A percentile compares a stretch with the other conserved stretches of the same genome.
Conservation (phyloP, 805 yeast species). For the Zygotorulaspora danielsina region DNA sequence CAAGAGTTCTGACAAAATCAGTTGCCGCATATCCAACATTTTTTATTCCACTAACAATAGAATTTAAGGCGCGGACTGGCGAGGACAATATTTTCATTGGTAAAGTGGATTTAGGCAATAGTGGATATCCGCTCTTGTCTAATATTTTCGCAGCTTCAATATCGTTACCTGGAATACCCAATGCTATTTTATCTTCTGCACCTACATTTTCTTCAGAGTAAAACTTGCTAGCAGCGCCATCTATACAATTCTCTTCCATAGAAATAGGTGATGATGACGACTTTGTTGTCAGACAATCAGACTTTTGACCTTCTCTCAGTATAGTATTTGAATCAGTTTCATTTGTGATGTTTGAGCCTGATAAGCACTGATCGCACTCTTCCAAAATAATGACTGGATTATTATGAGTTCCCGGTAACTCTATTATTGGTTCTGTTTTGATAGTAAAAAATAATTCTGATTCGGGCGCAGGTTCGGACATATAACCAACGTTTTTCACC, state of each 20-base stretch:
- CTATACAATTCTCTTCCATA: too few species aligned
- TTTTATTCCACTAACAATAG: constrained; percentile 15
- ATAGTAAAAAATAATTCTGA: not conserved
- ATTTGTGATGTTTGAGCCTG: too few species aligned
- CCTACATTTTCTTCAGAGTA: not conserved
- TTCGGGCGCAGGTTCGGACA: not conserved
- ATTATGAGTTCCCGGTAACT: not conserved
- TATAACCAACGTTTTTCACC: too few species aligned
- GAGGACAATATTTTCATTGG: constrained; percentile 12
- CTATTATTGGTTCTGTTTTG: constrained; percentile 5
- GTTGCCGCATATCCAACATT: constrained; percentile 17
- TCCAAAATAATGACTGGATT: not conserved
- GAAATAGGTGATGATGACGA: too few species aligned
- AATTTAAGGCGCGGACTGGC: constrained; percentile 14
- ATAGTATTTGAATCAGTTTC: too few species aligned
- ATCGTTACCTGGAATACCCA: not conserved
- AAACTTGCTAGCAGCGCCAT: too few species aligned
- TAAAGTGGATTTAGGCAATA: not conserved
- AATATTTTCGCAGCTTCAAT: not conserved
- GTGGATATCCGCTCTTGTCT: not conserved
- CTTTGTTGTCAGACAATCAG: too few species aligned
- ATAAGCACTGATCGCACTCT: constrained; percentile 2
- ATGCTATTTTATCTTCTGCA: not conserved
- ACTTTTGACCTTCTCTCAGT: too few species aligned
- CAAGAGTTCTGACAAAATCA: constrained; percentile 16